phyloP scores from a whole-genome alignment of 768 basidiomycete genomes.

The Pilatotrama ljubarskyi region DNA sequence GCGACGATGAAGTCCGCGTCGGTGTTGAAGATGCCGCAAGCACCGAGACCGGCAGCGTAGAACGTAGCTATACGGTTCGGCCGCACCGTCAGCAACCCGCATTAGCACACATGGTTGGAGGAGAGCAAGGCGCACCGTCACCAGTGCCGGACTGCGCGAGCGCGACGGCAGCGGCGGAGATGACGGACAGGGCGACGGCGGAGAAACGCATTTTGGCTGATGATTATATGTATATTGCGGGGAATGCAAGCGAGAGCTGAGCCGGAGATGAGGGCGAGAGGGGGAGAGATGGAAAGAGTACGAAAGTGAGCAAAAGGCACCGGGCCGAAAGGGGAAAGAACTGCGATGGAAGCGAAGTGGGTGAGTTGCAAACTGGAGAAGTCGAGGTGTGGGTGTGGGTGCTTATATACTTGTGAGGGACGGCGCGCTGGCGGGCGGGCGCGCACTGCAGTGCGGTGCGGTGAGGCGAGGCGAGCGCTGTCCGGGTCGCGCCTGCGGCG shows the following conservation, averaged over 20 bases:
- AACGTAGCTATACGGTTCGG: slow-evolving; percentile 29
- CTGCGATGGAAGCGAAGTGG: slow-evolving; percentile 20
- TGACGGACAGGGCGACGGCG: slow-evolving; percentile 11
- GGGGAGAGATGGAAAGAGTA: slow-evolving; percentile 3
- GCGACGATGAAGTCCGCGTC: slow-evolving; percentile 37
- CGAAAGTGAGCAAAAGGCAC: slow-evolving; percentile 10
- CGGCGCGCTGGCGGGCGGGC: background rate
- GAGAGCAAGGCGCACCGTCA: slow-evolving; percentile 10
- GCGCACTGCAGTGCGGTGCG: background rate
- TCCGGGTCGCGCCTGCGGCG: too few relatives aligned
- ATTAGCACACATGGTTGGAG: background rate
- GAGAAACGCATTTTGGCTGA: slow-evolving; percentile 18
- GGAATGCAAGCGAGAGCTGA: too few relatives aligned
- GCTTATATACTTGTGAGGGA: slow-evolving; percentile 4
- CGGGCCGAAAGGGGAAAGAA: slow-evolving; percentile 8
- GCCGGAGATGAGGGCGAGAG: too few relatives aligned
- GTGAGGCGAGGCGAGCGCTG: too few relatives aligned
- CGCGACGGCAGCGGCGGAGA: slow-evolving; percentile 9
- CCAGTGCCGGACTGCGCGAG: slow-evolving; percentile 11
- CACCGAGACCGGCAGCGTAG: slow-evolving; percentile 39
- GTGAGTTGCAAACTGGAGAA: slow-evolving; percentile 23
- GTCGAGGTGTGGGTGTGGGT: background rate
- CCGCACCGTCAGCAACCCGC: background rate
- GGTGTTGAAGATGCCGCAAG: slow-evolving; percentile 40
- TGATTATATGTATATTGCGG: too few relatives aligned